Conservation (phyloP, 2,329 filamentous ascomycete genomes). For the Calcarisporium arbuscula region DNA sequence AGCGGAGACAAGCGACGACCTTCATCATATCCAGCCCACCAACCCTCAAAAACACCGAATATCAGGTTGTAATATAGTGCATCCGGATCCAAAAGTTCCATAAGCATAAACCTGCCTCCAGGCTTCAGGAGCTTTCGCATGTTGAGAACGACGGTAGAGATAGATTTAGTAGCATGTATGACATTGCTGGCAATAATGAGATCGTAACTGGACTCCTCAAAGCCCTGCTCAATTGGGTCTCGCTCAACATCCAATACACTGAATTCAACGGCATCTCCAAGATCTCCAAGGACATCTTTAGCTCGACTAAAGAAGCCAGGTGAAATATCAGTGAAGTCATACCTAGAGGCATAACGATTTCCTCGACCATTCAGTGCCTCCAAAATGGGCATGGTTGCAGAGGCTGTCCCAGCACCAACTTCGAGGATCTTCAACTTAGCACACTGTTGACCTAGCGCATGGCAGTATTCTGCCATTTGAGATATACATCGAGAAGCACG, state of each 20-base stretch:
- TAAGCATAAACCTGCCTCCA: constrained; percentile 20
- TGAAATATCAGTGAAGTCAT: constrained; percentile 40
- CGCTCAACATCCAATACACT: constrained; percentile 22
- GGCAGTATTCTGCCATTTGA: constrained; percentile 7
- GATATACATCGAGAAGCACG: not conserved
- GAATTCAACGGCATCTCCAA: constrained; percentile 16
- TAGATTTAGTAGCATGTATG: constrained; percentile 20
- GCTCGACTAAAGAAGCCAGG: constrained; percentile 33
- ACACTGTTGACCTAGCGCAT: constrained; percentile 3
- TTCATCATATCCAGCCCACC: constrained; percentile 18
- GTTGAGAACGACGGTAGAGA: constrained; percentile 13
- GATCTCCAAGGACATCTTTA: constrained; percentile 15
- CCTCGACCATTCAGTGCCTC: constrained; percentile 18
- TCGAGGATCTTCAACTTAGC: constrained; percentile 24
- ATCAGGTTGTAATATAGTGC: constrained; percentile 14
- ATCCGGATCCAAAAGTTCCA: constrained; percentile 20
- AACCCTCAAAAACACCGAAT: constrained; percentile 29
- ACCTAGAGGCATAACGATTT: constrained; percentile 14
- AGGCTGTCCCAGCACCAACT: constrained; percentile 36
- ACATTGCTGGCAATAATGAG: constrained; percentile 26
- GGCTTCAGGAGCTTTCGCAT: constrained; percentile 14
- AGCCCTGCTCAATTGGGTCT: constrained; percentile 25
- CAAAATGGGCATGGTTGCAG: constrained; percentile 29
- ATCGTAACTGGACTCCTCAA: constrained; percentile 24
- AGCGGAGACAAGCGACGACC: not conserved